phyloP scores from a whole-genome alignment of 2,329 filamentous ascomycete genomes.

The Cordyceps militaris region DNA sequence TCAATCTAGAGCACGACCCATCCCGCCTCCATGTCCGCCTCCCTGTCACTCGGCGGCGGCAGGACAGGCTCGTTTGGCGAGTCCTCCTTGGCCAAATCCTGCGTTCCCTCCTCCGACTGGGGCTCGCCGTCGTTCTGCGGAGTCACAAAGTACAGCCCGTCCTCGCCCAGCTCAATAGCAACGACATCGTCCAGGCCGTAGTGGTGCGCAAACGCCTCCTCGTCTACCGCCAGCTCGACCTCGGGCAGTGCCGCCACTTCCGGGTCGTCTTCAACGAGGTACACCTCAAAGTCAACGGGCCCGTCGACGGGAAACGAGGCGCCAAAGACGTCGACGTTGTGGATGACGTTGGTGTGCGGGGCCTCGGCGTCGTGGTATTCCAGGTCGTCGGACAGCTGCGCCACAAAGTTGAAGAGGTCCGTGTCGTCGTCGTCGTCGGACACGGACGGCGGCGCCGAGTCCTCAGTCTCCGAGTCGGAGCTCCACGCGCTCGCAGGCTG shows the following conservation, averaged over 20 bases:
- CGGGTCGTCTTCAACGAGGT: constrained; percentile 21
- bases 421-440: constrained; percentile 6
- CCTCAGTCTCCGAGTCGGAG: background rate
- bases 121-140: background rate
- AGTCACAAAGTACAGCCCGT: constrained; percentile 17
- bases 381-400: constrained; percentile 1
- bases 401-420: constrained; percentile 17
- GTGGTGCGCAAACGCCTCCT: constrained; percentile 21
- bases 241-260: constrained; percentile 22
- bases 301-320: background rate
- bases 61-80: background rate
- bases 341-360: constrained; percentile 21
- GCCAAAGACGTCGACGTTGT: constrained; percentile 22
- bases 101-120: background rate
- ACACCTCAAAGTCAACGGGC: constrained; percentile 26
- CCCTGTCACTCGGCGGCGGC: background rate
- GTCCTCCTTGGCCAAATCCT: background rate
- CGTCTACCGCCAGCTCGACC: constrained; percentile 25
- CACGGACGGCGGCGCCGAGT: background rate
- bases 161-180: constrained; percentile 23
- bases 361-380: constrained; percentile 15
- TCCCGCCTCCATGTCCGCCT: background rate
- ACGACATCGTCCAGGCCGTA: constrained; percentile 19
- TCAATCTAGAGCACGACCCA: background rate
- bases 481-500: background rate